Base-by-base conservation (phyloP, 1,139 yeast genomes). In the Blastobotrys elegans region DNA sequence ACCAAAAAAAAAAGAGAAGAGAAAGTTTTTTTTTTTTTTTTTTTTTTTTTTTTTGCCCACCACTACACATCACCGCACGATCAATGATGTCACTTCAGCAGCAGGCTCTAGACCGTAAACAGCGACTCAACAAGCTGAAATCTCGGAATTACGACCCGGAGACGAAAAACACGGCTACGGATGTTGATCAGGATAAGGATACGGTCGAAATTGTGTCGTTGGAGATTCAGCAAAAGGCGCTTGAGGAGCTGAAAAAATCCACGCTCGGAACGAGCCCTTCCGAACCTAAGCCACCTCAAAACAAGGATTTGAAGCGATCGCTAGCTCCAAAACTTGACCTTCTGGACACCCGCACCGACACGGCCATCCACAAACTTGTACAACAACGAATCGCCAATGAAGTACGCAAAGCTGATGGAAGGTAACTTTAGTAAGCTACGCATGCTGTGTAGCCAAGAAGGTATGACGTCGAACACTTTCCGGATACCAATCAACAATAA, bases 31-130 rank as follows among this genome's bases (percentile, higher is more conserved):
- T 24, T 10, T 37, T 22, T 37, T 26, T 37, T 11, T 5, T 22
- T 18, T 31, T 13, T 16, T 24, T 20, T n/a, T n/a, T n/a, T n/a
- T n/a, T n/a, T n/a, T n/a, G n/a, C n/a, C n/a, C n/a, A n/a, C n/a
- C n/a, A n/a, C n/a, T n/a, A n/a, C n/a, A 20, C 30, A 29, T n/a
- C 42, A 39, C 22, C 22, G 22, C 29, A 13, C 18, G 27, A 16
- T 32, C 10, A 37, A 62, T 56, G 58, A 56, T 66, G 48, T 63
- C 71, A 14, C 51, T 71, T 33, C 69, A 69, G 43, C 57, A 63
- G n/a, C 73, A 69, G 49, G 65, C 72, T 2, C 59, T 56, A 7
- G 69, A 63, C 26, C 60, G 77, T 50, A 71, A 67, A 50, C 66
- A 64, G 32, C 57, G 72, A 37, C 58, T 73, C 7, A 43, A 45